Percentiles rank a stretch among this genome's conserved stretches.
These are phyloP conservation scores for Kodamaea arcana DNA, from an alignment of 1,139 yeast species.

Conservation along the genomic window DNA sequence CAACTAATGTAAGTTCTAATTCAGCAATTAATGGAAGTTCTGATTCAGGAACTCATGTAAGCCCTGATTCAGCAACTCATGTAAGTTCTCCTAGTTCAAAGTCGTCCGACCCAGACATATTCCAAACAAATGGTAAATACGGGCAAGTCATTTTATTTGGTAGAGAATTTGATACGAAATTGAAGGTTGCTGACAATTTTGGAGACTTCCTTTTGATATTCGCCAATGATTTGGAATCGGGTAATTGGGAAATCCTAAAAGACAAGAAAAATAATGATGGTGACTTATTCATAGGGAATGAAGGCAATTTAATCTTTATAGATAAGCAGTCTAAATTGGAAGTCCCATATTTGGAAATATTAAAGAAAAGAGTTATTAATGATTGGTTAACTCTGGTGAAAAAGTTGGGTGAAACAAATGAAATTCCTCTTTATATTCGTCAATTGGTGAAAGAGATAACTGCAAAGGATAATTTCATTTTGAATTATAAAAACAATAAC, in stretches of 20 bases:
- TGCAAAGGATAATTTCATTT: constrained; percentile 11
- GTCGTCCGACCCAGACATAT: not conserved
- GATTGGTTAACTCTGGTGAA: constrained; percentile 32
- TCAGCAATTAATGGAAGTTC: not conserved
- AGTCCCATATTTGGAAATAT: constrained; percentile 62
- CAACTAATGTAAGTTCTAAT: not conserved
- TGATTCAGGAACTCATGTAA: no score
- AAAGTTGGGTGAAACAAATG: constrained; percentile 15
- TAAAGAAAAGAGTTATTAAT: constrained; percentile 34
- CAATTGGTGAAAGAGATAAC: constrained; percentile 24
- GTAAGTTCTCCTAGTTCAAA: not conserved
- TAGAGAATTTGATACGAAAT: constrained; percentile 82
- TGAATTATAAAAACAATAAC: constrained; percentile 12
- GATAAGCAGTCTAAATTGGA: constrained; percentile 46
- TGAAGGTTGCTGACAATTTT: constrained; percentile 74
- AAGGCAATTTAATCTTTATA: constrained; percentile 67
- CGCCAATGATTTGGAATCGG: constrained; percentile 80
- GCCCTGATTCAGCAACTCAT: not conserved
- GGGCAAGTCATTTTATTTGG: constrained; percentile 91
- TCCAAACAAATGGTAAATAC: constrained; percentile 20
- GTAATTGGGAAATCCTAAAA: constrained; percentile 64
- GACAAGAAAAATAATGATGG: constrained; percentile 43
- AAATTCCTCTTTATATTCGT: constrained; percentile 7
- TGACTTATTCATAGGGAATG: constrained; percentile 55
- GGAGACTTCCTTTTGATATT: constrained; percentile 76